A percentile compares a stretch with the other conserved stretches of the same genome.
phyloP scores from a whole-genome alignment of 495 filamentous ascomycete species.

The Pyronema omphalodes region DNA sequence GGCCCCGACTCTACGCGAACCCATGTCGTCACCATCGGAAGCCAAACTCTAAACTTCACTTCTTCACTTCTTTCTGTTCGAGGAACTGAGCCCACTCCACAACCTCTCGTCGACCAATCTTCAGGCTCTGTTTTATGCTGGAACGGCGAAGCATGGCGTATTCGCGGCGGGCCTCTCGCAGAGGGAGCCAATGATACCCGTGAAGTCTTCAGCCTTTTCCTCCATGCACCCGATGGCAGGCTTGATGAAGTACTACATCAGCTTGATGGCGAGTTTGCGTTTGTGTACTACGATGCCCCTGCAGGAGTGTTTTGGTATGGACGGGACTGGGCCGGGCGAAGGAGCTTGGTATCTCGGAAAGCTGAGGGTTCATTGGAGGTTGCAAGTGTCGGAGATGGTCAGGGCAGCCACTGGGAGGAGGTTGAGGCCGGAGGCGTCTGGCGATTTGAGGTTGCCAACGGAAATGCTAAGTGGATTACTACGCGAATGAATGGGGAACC shows the following conservation, averaged over 20 bases:
- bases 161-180: constrained; percentile 29
- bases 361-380: constrained; percentile 36
- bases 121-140: constrained; percentile 72
- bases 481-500: neutral
- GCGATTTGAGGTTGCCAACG: constrained; percentile 34
- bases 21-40: constrained; percentile 3
- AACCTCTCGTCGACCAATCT: constrained; percentile 47
- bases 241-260: constrained; percentile 37
- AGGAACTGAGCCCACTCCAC: constrained; percentile 48
- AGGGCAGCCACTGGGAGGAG: constrained; percentile 45
- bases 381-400: constrained; percentile 53
- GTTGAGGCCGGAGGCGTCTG: constrained; percentile 68
- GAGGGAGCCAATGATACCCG: constrained; percentile 62
- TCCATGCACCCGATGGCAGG: constrained; percentile 28
- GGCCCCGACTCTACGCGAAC: constrained; percentile 14
- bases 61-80: constrained; percentile 78
- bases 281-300: constrained; percentile 62
- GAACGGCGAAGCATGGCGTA: constrained; percentile 96
- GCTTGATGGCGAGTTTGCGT: constrained; percentile 75
- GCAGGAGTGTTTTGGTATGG: constrained; percentile 51
- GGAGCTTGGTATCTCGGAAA: constrained; percentile 49
- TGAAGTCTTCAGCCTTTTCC: constrained; percentile 44
- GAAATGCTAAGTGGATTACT: constrained; percentile 8
- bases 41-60: constrained; percentile 37
- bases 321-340: constrained; percentile 67